Percentiles rank a stretch among this genome's conserved stretches.
These are phyloP conservation scores for Candida khao-thaluensis DNA, from an alignment of 805 yeast genomes.

Conservation along the genomic window DNA sequence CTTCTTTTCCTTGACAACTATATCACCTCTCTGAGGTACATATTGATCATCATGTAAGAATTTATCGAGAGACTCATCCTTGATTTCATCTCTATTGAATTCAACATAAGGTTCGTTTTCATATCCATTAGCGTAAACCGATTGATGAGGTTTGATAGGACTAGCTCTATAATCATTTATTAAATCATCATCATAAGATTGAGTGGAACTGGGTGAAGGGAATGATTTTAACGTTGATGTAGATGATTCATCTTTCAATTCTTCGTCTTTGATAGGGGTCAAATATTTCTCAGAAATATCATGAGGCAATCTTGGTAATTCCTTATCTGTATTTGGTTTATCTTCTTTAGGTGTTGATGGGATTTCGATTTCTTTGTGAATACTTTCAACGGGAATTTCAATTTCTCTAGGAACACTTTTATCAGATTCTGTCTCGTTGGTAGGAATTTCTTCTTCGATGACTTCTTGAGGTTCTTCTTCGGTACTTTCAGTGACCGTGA, in stretches of 20 bases:
- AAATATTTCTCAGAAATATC: slow-evolving; percentile 6
- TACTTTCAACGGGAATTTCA: too few species aligned
- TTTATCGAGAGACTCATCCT: slow-evolving; percentile 8
- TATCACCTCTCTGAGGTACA: slow-evolving; percentile 17
- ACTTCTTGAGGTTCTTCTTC: too few species aligned
- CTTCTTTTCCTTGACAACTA: slow-evolving; percentile 7
- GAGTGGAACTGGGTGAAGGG: slow-evolving; percentile 13
- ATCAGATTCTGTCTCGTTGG: too few species aligned
- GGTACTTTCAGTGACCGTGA: neutral
- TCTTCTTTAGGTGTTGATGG: slow-evolving; percentile 1
- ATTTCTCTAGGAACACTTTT: too few species aligned
- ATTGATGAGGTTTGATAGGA: slow-evolving; percentile 10
- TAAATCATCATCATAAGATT: slow-evolving; percentile 15
- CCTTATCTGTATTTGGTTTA: neutral
- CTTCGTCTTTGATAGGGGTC: slow-evolving; percentile 3
- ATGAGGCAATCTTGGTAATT: slow-evolving; percentile 6
- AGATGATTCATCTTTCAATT: slow-evolving; percentile 7
- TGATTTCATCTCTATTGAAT: slow-evolving; percentile 2
- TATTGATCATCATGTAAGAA: slow-evolving; percentile 16
- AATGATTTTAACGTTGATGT: slow-evolving; percentile 9
- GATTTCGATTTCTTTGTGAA: neutral
- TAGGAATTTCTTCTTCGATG: neutral
- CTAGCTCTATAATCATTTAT: slow-evolving; percentile 16
- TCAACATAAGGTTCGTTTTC: slow-evolving; percentile 5
- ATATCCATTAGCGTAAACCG: too few species aligned